Base-by-base conservation (phyloP, 495 filamentous ascomycete genomes). In the Bacidia gigantensis region DNA sequence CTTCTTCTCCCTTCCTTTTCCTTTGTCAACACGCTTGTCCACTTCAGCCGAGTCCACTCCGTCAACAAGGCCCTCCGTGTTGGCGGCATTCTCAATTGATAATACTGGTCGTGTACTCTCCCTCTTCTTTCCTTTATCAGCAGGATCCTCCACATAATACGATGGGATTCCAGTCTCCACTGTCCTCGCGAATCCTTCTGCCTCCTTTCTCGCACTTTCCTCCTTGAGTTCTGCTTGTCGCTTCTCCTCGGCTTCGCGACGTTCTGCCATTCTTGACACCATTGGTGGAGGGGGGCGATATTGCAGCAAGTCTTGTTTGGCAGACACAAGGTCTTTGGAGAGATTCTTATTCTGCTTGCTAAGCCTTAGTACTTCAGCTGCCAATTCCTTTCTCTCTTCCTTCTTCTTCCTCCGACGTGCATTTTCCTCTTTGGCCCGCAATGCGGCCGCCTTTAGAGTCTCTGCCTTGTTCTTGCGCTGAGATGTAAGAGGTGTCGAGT, bases 71-170 rank as follows among this genome's bases (percentile, higher is more conserved):
- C n/a, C n/a, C n/a, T n/a, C n/a, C n/a, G n/a, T n/a, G n/a, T n/a
- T n/a, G n/a, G n/a, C n/a, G n/a, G n/a, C n/a, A n/a, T n/a, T n/a
- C n/a, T n/a, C n/a, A n/a, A n/a, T n/a, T n/a, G n/a, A n/a, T n/a
- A n/a, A n/a, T n/a, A n/a, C n/a, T n/a, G n/a, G n/a, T n/a, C 70
- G 69, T 54, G 70, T 71, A 52, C 63, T 65, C 47, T 20, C 10
- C 32, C 7, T 35, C 5, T 14, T 14, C 29, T 35, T 14, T 14
- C 29, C 29, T 35, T 5, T 14, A 14, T 35, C 29, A 35, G 5
- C 14, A 35, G n/a, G n/a, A n/a, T 7, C 14, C 7, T 35, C 29
- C 29, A 35, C 7, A n/a, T n/a, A n/a, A 35, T 35, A 35, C 29
- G 29, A 14, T 35, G 29, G 29, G 29, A 5, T 5, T 7, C 29